phyloP scores from a whole-genome alignment of 1,139 yeast species.

The Yamadazyma taylorii region DNA sequence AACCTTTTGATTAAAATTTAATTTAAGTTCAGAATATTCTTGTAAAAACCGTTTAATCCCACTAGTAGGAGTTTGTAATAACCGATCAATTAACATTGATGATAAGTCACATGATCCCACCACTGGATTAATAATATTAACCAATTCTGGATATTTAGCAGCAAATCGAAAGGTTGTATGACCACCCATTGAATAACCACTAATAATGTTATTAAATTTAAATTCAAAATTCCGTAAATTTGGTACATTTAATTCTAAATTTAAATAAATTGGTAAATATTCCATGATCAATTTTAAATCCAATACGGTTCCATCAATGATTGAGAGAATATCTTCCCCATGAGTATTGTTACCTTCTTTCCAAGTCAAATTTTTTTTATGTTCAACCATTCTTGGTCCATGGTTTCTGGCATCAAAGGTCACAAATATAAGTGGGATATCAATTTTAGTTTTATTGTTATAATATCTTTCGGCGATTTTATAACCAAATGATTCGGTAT shows the following conservation, averaged over 20 bases:
- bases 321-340: constrained; percentile 53
- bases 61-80: constrained; percentile 21
- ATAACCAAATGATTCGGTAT: constrained; percentile 35
- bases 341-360: constrained; percentile 47
- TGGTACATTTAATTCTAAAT: constrained; percentile 30
- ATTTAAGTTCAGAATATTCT: constrained; percentile 34
- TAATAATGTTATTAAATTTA: constrained; percentile 35
- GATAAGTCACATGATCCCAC: constrained; percentile 49
- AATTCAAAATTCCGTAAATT: constrained; percentile 17
- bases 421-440: constrained; percentile 43
- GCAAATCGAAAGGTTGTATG: constrained; percentile 55
- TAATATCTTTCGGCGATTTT: constrained; percentile 28
- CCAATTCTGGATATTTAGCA: constrained; percentile 35
- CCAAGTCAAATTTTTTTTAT: constrained; percentile 45
- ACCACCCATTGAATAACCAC: constrained; percentile 65
- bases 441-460: constrained; percentile 16
- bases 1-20: constrained; percentile 26
- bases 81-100: constrained; percentile 42
- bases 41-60: constrained; percentile 15
- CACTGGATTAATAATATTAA: constrained; percentile 45
- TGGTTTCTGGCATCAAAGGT: constrained; percentile 64
- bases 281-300: constrained; percentile 51
- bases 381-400: constrained; percentile 47
- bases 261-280: constrained; percentile 47
- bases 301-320: constrained; percentile 49